These are phyloP conservation scores for Cardamine resedifolia DNA, from an alignment of 345 rosid genomes.

Conservation along the genomic window DNA sequence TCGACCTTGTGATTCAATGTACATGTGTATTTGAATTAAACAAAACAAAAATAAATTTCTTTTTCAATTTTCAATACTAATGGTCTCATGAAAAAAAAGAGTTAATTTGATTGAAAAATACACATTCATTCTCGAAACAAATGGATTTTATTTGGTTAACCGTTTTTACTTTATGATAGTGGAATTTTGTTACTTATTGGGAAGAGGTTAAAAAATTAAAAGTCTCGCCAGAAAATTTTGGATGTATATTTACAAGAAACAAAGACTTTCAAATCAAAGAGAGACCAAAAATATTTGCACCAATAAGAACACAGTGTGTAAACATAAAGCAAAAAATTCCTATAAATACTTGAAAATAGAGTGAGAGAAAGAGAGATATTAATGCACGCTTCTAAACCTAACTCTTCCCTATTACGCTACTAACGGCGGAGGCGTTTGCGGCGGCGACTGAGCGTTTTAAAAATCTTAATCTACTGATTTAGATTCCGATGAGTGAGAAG, in stretches of 20 bases:
- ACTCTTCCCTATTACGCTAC: background rate
- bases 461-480: background rate
- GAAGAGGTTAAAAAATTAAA: constrained; percentile 11
- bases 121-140: constrained; percentile 17
- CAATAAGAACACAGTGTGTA: constrained; percentile 9
- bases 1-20: constrained; percentile 15
- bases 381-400: constrained; percentile 24
- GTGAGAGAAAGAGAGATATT: background rate
- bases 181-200: constrained; percentile 29
- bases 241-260: constrained; percentile 1
- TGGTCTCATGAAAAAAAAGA: background rate
- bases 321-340: background rate
- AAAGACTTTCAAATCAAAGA: constrained; percentile 11
- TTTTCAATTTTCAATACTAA: background rate
- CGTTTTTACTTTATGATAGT: background rate
- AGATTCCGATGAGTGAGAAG: constrained; percentile 34
- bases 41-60: background rate
- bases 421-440: background rate
- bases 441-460: background rate
- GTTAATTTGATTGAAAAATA: background rate
- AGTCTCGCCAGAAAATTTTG: constrained; percentile 4
- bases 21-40: background rate
- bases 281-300: background rate
- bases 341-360: background rate
- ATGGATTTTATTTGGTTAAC: constrained; percentile 10